A percentile compares a stretch with the other conserved stretches of the same genome.
These are phyloP conservation scores for Paecilomyces dactylethromorphus DNA, from an alignment of 2,329 filamentous ascomycete genomes.

Conservation along the genomic window DNA sequence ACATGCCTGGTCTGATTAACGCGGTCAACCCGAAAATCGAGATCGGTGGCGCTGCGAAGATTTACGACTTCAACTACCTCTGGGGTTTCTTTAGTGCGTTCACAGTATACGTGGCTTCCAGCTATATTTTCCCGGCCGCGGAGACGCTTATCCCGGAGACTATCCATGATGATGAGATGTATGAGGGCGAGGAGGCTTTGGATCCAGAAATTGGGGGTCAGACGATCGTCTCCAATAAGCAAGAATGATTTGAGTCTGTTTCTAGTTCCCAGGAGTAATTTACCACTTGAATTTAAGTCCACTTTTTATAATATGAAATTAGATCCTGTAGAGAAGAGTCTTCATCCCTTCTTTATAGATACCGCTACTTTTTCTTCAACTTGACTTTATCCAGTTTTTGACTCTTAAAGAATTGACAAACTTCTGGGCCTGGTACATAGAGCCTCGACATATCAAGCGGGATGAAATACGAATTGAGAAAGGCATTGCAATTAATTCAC, in stretches of 20 bases:
- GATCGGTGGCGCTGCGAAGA: conserved; percentile 11
- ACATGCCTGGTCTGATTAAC: conserved; percentile 17
- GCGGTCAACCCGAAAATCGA: conserved; percentile 21
- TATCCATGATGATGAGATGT: neutral
- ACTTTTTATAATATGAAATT: too few species aligned
- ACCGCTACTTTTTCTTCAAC: too few species aligned
- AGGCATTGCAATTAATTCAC: neutral
- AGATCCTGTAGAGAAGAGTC: too few species aligned
- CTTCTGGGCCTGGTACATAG: too few species aligned
- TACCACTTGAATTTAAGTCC: too few species aligned
- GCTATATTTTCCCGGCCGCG: neutral
- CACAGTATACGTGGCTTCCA: conserved; percentile 18
- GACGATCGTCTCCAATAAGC: neutral
- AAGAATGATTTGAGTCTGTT: neutral
- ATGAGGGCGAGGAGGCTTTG: neutral
- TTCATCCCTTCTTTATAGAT: too few species aligned
- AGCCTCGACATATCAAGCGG: neutral
- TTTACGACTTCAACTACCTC: conserved; percentile 30
- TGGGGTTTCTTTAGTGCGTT: conserved; percentile 23
- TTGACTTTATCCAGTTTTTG: too few species aligned
- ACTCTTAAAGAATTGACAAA: too few species aligned
- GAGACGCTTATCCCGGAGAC: conserved; percentile 2
- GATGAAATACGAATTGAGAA: neutral
- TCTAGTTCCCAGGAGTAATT: neutral
- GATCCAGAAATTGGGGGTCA: neutral